A percentile compares a stretch with the other conserved stretches of the same genome.
Evolutionary conservation across 768 basidiomycete species (phyloP).

Genomic region (Mycena belliarum): DNA sequence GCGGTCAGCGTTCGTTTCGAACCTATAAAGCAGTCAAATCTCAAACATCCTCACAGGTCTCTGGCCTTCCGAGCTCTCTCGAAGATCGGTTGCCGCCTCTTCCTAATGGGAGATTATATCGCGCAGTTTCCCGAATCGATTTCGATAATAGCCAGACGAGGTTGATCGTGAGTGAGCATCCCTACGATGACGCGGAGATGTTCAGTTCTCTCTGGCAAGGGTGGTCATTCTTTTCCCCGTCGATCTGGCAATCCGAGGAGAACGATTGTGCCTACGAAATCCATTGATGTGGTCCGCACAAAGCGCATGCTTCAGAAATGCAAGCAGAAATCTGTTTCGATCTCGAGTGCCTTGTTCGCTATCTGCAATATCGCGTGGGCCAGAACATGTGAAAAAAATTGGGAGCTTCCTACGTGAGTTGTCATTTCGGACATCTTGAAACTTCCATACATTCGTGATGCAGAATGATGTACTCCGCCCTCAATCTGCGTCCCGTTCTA

Average conservation of each 20-base stretch:
- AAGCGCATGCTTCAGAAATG: constrained; percentile 66
- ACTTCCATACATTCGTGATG: background rate
- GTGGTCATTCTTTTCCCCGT: constrained; percentile 74
- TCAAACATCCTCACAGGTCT: constrained; percentile 4
- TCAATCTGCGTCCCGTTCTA: constrained; percentile 72
- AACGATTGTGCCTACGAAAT: constrained; percentile 71
- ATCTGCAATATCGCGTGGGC: constrained; percentile 78
- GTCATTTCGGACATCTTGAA: background rate
- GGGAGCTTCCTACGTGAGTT: constrained; percentile 55
- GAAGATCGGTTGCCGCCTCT: constrained; percentile 49
- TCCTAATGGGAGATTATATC: constrained; percentile 39
- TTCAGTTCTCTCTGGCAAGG: constrained; percentile 37
- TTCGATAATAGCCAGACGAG: constrained; percentile 54
- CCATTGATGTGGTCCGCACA: constrained; percentile 57
- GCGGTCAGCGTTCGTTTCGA: constrained; percentile 22
- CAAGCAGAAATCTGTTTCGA: constrained; percentile 61
- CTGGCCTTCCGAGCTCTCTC: constrained; percentile 38
- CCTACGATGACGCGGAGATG: background rate
- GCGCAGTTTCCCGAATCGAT: constrained; percentile 54
- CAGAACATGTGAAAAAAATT: constrained; percentile 42
- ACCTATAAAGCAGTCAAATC: background rate
- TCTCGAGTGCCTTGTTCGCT: constrained; percentile 75
- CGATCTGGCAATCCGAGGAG: constrained; percentile 43
- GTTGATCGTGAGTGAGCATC: constrained; percentile 50
- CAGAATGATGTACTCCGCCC: constrained; percentile 84